These are phyloP conservation scores for Fusarium irregulare DNA, from an alignment of 2,329 filamentous ascomycete genomes.

Conservation along the genomic window DNA sequence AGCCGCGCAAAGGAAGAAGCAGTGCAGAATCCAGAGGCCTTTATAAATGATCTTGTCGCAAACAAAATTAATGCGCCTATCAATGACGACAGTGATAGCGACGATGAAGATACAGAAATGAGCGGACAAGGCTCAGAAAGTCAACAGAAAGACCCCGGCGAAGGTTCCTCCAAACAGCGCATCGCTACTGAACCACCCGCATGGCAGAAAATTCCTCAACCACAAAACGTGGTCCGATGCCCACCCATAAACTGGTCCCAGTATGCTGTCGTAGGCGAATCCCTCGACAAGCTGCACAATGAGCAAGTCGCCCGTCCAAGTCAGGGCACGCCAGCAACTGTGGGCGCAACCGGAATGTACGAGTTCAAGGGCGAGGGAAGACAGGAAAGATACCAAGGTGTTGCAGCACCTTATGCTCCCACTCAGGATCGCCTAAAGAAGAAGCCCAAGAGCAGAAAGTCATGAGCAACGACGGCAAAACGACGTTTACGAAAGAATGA, in stretches of 20 bases:
- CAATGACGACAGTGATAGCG: conserved; percentile 45
- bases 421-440: conserved; percentile 61
- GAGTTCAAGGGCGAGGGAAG: conserved; percentile 61
- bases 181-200: conserved; percentile 44
- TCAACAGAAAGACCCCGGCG: conserved; percentile 44
- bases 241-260: conserved; percentile 95
- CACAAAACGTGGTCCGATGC: conserved; percentile 85
- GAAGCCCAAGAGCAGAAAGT: conserved; percentile 52
- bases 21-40: conserved; percentile 75
- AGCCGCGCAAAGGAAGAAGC: conserved; percentile 77
- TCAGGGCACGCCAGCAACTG: conserved; percentile 62
- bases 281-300: conserved; percentile 84
- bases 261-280: conserved; percentile 84
- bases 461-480: conserved; percentile 31
- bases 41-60: conserved; percentile 73
- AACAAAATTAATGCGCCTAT: conserved; percentile 64
- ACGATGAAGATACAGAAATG: conserved; percentile 48
- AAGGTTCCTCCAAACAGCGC: conserved; percentile 41
- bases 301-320: conserved; percentile 78
- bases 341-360: conserved; percentile 60
- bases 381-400: conserved; percentile 60
- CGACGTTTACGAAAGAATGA: conserved; percentile 24
- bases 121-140: conserved; percentile 45
- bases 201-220: conserved; percentile 76
- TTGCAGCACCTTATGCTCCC: conserved; percentile 69